Base-by-base conservation (phyloP, 192 early-diverging fungal species). In the Backusella tarrabulga region DNA sequence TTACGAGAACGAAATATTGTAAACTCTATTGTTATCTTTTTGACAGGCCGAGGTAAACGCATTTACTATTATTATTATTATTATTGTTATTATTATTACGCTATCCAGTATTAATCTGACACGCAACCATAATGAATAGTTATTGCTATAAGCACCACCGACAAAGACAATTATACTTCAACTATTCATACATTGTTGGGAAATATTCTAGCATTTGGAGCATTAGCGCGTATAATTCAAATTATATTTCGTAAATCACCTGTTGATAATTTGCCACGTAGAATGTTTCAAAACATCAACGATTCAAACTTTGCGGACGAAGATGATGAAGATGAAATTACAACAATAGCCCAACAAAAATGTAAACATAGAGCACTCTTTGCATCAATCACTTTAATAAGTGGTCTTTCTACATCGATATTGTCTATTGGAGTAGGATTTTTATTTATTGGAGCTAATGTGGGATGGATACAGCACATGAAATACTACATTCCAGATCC, bases 1-100 rank as follows among this genome's bases (percentile, higher is more conserved):
- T 70, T 81, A 21, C 79, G 81, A 56, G 73, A 81, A 44, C 79
- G 80, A 52, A 87, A 87, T 41, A 80, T 82, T 9, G 50, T 87
- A 40, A 83, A 79, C 14, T 70, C 81, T 5, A n/a, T 87, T 14
- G 73, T 87, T 52, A 79, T 87, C 17, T 73, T 80, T 15, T 67
- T 84, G 34, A 87, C 81, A 23, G 85, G 83, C 56, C 17, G 75
- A 83, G 76, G 81, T 81, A 52, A 56, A 7, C 2, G 11, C 11
- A 5, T 35, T 3, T 32, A 21, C 17, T 0, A 63, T 63, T 29
- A 12, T 4, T 42, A 21, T 29, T 0, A 63, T 63, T 29, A 12
- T 4, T 42, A 26, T 23, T 21, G 4, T 36, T 12, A 21, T 26
- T 0, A 63, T 63, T 29, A 12, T 12, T 42, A 17, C 19, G 19